Percentiles rank a stretch among this genome's conserved stretches.
phyloP scores from a whole-genome alignment of 768 basidiomycete genomes.

The Leccinum incarnatum region DNA sequence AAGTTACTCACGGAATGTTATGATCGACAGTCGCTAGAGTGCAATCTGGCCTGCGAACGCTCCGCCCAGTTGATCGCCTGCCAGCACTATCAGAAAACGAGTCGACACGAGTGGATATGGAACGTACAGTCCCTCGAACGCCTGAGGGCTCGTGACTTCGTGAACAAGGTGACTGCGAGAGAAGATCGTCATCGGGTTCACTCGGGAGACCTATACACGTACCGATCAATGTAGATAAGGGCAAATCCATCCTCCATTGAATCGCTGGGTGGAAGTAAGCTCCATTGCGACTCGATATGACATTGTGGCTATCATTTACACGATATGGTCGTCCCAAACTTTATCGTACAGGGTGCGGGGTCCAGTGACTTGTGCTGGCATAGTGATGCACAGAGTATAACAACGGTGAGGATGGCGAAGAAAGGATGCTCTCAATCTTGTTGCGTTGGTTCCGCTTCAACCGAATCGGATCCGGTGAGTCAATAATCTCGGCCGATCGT shows the following conservation, averaged over 20 bases:
- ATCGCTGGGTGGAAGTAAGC: slow-evolving; percentile 44
- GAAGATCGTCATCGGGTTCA: neutral
- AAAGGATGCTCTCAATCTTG: no score
- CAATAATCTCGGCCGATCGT: no score
- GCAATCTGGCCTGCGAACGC: slow-evolving; percentile 82
- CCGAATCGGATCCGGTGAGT: no score
- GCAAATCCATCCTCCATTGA: slow-evolving; percentile 72
- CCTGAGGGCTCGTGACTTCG: slow-evolving; percentile 42
- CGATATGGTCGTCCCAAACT: slow-evolving; percentile 96
- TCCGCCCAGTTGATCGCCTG: slow-evolving; percentile 70
- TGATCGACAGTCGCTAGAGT: slow-evolving; percentile 89
- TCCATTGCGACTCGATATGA: slow-evolving; percentile 3
- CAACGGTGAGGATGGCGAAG: no score
- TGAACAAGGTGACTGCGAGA: slow-evolving; percentile 60
- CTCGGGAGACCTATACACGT: slow-evolving; percentile 11
- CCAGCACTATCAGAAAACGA: slow-evolving; percentile 10
- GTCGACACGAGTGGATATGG: neutral
- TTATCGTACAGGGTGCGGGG: slow-evolving; percentile 97
- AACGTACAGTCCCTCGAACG: slow-evolving; percentile 80
- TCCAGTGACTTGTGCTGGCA: slow-evolving; percentile 53
- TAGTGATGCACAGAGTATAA: slow-evolving; percentile 19
- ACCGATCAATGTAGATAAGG: slow-evolving; percentile 83
- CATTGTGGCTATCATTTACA: slow-evolving; percentile 45
- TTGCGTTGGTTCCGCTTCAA: no score
- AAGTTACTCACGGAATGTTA: slow-evolving; percentile 69